Conservation (phyloP, 345 rosid genomes). For the rapeseed (Brassica napus) region Da-Ae NC_063438.1:8298501-8299000, state of each 20-base stretch:
- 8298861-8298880: slow-evolving; percentile 30
- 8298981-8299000: slow-evolving; percentile 16
- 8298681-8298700: slow-evolving; percentile 1
- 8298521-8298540: slow-evolving; percentile 1
- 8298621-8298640: neutral
- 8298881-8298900: slow-evolving; percentile 45
- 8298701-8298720: neutral
- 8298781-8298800: neutral
- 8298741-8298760: neutral
- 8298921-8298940: slow-evolving; percentile 43
- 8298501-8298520: neutral
- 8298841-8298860: neutral
- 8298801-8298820: neutral
- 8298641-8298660: neutral
- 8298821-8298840: too few relatives aligned
- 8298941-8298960: slow-evolving; percentile 35
- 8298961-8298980: slow-evolving; percentile 22
- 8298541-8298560: neutral
- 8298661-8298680: neutral
- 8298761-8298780: neutral
- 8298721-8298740: neutral
- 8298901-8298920: slow-evolving; percentile 37
- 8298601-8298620: neutral
- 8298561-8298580: neutral
- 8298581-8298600: neutral